Evolutionary conservation across 257 asterid species (phyloP), one percentile per base, ranked within the genome.

Genomic region (Ilex asprella): DNA sequence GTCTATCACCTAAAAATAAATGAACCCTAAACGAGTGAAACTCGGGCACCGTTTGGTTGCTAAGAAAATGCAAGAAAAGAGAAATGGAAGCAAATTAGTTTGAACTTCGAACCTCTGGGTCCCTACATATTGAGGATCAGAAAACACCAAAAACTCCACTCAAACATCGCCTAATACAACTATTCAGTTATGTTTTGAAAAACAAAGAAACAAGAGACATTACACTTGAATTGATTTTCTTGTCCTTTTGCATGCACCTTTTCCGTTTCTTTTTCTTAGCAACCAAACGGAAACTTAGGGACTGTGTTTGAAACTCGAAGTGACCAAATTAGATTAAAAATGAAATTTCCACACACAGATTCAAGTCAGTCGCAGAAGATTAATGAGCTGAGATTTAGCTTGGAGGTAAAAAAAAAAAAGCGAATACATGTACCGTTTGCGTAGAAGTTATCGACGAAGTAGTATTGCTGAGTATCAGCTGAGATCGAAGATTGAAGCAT

Each of bases 391-490:
- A 46, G n/a, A 14, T 14, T 46, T 10, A 46, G 52, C 13, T 10
- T 3, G 27, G 27, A 21, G 27, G 27, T 3, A 10, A 14, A 46
- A 10, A 35, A 46, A 10, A 35, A 35, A 3, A 35, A 35, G 8
- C 8, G 5, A 35, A 35, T 35, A 3, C 1, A 35, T 35, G 11
- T 53, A 53, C 57, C 57, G 10, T 53, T 35, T 35, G 30, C 57
- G 15, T 53, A 53, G 57, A 53, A 53, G 57, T 53, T 53, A 53
- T 53, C 57, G 57, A 53, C 5, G 57, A 53, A 53, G 2, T 53
- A 53, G 57, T 14, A 53, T 14, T 15, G 57, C 30, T 53, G 57
- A 14, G 57, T 3, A 53, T 53, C 57, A 2, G 52, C 0, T 6
- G 57, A 53, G 29, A 53, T n/a, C 29, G 57, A 6, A 14, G 57